phyloP scores from a whole-genome alignment of 2,329 filamentous ascomycete species.

The Colletotrichum sojae region DNA sequence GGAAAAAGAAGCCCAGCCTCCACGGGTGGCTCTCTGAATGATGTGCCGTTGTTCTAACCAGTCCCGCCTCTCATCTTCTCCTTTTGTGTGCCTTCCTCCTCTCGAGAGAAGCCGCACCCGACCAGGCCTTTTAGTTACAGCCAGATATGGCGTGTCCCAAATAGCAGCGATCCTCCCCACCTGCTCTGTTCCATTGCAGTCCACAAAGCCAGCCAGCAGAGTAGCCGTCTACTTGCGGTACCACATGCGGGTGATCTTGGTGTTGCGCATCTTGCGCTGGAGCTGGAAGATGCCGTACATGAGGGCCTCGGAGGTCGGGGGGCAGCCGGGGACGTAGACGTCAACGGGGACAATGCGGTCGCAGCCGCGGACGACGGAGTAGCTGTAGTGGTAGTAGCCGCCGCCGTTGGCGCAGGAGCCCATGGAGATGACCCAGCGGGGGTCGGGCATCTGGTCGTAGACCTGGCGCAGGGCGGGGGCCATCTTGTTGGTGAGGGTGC shows the following conservation, averaged over 20 bases:
- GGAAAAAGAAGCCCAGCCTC: slow-evolving; percentile 34
- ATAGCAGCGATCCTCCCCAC: background rate
- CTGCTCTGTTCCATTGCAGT: too few relatives aligned
- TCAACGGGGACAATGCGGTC: slow-evolving; percentile 85
- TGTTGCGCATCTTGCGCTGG: slow-evolving; percentile 81
- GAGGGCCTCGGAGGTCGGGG: slow-evolving; percentile 72
- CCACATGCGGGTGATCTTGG: slow-evolving; percentile 70
- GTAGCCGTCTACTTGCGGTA: slow-evolving; percentile 64
- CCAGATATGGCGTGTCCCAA: background rate
- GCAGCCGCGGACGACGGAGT: slow-evolving; percentile 79
- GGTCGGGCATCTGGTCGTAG: slow-evolving; percentile 96
- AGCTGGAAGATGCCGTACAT: slow-evolving; percentile 82
- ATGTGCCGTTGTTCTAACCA: slow-evolving; percentile 19
- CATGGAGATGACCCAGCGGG: slow-evolving; percentile 88
- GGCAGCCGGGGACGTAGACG: slow-evolving; percentile 84
- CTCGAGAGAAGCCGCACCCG: background rate
- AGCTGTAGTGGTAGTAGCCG: slow-evolving; percentile 90
- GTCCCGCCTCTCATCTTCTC: background rate
- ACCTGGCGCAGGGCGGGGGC: slow-evolving; percentile 89
- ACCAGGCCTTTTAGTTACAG: too few relatives aligned
- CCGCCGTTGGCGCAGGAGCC: slow-evolving; percentile 88
- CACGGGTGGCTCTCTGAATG: slow-evolving; percentile 8
- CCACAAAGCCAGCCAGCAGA: background rate
- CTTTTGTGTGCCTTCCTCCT: background rate
- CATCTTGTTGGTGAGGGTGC: slow-evolving; percentile 97